These are phyloP conservation scores for Hypoxylon trugodes DNA, from an alignment of 495 filamentous ascomycete species.

Conservation along the genomic window DNA sequence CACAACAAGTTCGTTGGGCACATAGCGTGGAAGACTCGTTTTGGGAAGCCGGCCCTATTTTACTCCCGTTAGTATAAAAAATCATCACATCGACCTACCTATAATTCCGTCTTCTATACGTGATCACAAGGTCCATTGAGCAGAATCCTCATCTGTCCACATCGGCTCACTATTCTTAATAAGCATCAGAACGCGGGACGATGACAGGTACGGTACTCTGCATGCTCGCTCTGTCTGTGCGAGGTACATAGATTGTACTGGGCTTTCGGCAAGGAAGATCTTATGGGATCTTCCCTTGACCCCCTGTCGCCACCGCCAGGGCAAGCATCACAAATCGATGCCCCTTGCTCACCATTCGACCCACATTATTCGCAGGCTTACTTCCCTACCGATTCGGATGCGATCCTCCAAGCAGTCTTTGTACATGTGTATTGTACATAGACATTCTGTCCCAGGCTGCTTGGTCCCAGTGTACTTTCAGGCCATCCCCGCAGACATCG, in stretches of 20 bases:
- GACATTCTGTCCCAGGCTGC: constrained; percentile 15
- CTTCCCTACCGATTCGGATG: constrained; percentile 50
- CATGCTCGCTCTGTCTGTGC: constrained; percentile 38
- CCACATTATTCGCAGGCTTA: constrained; percentile 46
- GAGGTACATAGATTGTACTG: constrained; percentile 39
- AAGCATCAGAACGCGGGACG: constrained; percentile 33
- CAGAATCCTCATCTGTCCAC: constrained; percentile 22
- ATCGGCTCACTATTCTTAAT: constrained; percentile 32
- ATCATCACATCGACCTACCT: not conserved
- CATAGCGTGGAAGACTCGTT: constrained; percentile 6
- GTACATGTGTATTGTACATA: constrained; percentile 23
- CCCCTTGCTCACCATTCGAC: constrained; percentile 44
- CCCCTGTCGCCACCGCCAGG: constrained; percentile 43
- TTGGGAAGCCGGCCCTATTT: constrained; percentile 4
- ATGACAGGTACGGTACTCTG: constrained; percentile 34
- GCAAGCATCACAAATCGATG: constrained; percentile 45
- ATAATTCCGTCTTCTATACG: constrained; percentile 8
- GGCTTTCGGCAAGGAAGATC: constrained; percentile 44
- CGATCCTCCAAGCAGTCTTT: constrained; percentile 42
- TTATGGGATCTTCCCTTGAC: constrained; percentile 46
- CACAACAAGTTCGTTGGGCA: not conserved
- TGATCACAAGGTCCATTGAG: constrained; percentile 10
- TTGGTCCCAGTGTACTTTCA: constrained; percentile 40
- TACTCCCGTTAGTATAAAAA: constrained; percentile 3
- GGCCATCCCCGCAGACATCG: constrained; percentile 45